Conservation (phyloP, 805 yeast genomes). For the Nakazawaea populi region DNA sequence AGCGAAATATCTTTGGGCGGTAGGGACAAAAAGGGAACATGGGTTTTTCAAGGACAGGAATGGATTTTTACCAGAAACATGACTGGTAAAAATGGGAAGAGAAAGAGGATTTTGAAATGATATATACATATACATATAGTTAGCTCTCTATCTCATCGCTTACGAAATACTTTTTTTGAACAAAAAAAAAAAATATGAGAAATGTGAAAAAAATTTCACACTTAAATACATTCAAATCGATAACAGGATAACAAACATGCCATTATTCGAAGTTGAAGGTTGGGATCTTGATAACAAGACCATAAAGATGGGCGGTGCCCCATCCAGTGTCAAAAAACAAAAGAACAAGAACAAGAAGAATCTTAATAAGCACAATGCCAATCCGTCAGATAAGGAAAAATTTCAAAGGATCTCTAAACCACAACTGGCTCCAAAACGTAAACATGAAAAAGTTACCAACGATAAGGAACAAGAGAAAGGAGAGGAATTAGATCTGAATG, state of each 20-base stretch:
- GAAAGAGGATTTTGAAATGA: not conserved
- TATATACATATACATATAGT: no score
- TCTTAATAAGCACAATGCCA: conserved; percentile 13
- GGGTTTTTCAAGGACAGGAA: conserved; percentile 1
- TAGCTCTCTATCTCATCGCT: no score
- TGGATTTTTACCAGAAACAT: not conserved
- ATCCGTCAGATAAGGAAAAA: conserved; percentile 11
- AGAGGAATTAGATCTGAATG: not conserved
- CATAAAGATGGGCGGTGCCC: conserved; percentile 40
- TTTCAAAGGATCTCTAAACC: not conserved
- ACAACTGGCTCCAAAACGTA: conserved; percentile 10
- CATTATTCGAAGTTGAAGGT: conserved; percentile 74
- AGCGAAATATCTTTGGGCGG: not conserved
- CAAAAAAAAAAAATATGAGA: not conserved
- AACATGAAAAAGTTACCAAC: not conserved
- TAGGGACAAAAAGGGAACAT: not conserved
- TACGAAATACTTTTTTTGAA: no score
- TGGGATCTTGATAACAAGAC: conserved; percentile 62
- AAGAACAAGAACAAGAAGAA: conserved; percentile 23
- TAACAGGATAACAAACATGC: conserved; percentile 33
- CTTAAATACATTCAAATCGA: not conserved
- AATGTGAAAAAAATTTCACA: not conserved
- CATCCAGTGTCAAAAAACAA: conserved; percentile 12
- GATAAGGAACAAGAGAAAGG: not conserved
- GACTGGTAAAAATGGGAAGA: no score